phyloP scores from a whole-genome alignment of 148 eudicot species.

The Rheum nobile region DNA sequence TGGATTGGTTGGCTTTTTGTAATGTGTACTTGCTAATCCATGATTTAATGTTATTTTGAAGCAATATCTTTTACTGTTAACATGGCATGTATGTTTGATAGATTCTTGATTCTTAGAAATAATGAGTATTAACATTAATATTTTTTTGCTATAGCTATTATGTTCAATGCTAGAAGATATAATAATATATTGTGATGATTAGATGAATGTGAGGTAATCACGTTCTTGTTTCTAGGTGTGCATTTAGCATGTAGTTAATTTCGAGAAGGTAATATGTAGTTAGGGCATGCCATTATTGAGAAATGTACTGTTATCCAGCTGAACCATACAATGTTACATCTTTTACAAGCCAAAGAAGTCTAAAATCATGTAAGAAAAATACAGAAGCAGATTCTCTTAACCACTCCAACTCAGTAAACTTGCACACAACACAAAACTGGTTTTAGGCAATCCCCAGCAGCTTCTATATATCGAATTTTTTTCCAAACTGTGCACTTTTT shows the following conservation, averaged over 20 bases:
- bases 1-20: background rate
- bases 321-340: background rate
- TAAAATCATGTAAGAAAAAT: background rate
- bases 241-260: background rate
- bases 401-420: background rate
- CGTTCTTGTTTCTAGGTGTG: too few species aligned
- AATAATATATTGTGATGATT: too few species aligned
- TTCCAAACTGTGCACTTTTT: too few species aligned
- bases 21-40: background rate
- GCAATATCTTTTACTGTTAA: background rate
- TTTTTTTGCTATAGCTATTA: too few species aligned
- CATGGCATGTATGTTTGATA: background rate
- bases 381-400: background rate
- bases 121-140: background rate
- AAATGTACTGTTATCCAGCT: background rate
- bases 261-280: background rate
- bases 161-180: too few species aligned
- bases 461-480: constrained; percentile 55
- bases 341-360: background rate
- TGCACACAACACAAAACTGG: background rate
- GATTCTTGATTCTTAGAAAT: background rate
- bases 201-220: too few species aligned
- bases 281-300: background rate
- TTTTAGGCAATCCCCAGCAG: constrained; percentile 27
- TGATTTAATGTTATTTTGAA: background rate